phyloP scores from a whole-genome alignment of 192 early-diverging fungal species.

The Coemansia sp. region DNA sequence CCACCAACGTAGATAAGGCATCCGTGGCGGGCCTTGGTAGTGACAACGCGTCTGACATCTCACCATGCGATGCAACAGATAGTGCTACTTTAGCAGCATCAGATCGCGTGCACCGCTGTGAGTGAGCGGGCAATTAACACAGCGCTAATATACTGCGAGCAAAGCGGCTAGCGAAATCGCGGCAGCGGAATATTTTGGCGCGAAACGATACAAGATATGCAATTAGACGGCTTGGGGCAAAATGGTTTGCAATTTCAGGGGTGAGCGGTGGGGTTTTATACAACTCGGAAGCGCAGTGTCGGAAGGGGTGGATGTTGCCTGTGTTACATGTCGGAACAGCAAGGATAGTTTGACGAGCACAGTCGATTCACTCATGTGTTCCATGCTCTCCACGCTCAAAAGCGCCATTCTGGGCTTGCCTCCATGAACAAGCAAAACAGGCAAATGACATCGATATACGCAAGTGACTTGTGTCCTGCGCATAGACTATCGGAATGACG shows the following conservation, averaged over 20 bases:
- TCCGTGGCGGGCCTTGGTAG: neutral
- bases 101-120: neutral
- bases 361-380: neutral
- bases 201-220: neutral
- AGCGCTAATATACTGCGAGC: neutral
- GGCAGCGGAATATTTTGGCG: neutral
- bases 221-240: neutral
- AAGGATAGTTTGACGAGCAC: neutral
- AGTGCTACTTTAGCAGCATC: neutral
- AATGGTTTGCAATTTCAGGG: neutral
- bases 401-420: neutral
- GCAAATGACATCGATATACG: too few species aligned
- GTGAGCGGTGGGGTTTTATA: neutral
- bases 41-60: neutral
- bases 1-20: neutral
- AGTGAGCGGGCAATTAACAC: neutral
- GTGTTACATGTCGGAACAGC: neutral
- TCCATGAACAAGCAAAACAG: too few species aligned
- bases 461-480: too few species aligned
- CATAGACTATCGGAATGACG: too few species aligned
- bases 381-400: neutral
- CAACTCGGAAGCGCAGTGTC: neutral
- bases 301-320: neutral
- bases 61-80: neutral
- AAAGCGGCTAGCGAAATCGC: neutral